Evolutionary conservation across 495 filamentous ascomycete genomes (phyloP).

Genomic region (Tuber melanosporum): DNA sequence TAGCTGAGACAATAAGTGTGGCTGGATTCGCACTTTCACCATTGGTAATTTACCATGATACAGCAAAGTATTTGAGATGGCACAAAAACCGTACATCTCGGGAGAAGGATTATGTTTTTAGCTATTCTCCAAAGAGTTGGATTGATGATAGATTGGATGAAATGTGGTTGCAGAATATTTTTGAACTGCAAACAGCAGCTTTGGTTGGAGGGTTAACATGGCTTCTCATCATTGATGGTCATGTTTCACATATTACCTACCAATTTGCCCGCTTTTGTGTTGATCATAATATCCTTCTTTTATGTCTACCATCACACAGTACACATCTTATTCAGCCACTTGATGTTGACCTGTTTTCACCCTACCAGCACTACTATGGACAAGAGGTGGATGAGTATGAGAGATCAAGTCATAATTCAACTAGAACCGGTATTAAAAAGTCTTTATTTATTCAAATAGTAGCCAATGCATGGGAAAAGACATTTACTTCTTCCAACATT

Average conservation of each 20-base stretch:
- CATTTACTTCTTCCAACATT: too few species aligned
- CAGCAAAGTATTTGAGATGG: slow-evolving; percentile 7
- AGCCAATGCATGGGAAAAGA: too few species aligned
- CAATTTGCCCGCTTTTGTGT: slow-evolving; percentile 11
- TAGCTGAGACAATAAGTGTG: too few species aligned
- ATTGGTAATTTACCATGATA: slow-evolving; percentile 2
- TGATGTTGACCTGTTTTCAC: slow-evolving; percentile 10
- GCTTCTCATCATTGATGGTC: slow-evolving; percentile 16
- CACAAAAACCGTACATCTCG: background rate
- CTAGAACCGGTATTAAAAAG: too few species aligned
- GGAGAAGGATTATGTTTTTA: slow-evolving; percentile 10
- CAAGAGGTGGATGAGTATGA: slow-evolving; percentile 3
- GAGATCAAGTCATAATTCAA: too few species aligned
- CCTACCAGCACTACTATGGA: slow-evolving; percentile 10
- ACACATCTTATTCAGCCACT: slow-evolving; percentile 11
- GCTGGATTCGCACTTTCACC: background rate
- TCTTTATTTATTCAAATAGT: too few species aligned
- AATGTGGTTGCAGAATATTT: slow-evolving; percentile 17
- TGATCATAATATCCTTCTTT: slow-evolving; percentile 6
- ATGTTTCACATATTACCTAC: slow-evolving; percentile 10
- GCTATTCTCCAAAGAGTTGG: slow-evolving; percentile 8
- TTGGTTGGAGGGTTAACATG: background rate
- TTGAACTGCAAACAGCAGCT: slow-evolving; percentile 13
- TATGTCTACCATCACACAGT: slow-evolving; percentile 19
- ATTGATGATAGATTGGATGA: slow-evolving; percentile 4